Base-by-base conservation (phyloP, 2,329 filamentous ascomycete species). In the Fusarium newnesense region DNA sequence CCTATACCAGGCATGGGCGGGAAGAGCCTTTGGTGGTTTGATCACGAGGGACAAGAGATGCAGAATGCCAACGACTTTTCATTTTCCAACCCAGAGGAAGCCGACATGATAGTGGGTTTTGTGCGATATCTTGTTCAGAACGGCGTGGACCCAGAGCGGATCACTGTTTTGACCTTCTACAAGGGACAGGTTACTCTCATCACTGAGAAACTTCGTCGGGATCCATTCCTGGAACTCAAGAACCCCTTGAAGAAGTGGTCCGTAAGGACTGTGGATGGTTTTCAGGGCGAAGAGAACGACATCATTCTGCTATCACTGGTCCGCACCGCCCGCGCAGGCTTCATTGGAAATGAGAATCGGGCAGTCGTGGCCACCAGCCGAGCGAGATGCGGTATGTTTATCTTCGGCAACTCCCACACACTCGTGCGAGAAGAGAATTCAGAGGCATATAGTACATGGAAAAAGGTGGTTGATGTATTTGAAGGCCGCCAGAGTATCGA, bases 241-340 rank as follows among this genome's bases (percentile, higher is more conserved):
- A 77, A 79, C 11, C 80, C 78, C 5, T 43, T 57, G 60, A 70
- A 49, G 78, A 88, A 74, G 42, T 81, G 76, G 77, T 92, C 92
- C 5, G 91, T 97, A 3, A 89, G 90, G 39, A 97, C 95, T 0
- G 93, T 98, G 0, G 95, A 97, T 77, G 94, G 93, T 0, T 97
- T 96, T 77, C 95, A 97, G 80, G 95, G 95, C 18, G 94, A 97
- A 76, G 94, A 97, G 79, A 97, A 97, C 70, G 93, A 95, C 30
- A 85, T 97, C 13, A 86, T 98, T 15, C 79, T 97, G 4, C 84
- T 97, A 0, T 97, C 95, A 0, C 84, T 97, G 0, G 94, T 96
- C 7, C 89, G 95, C 47, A 95, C 92, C 72, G 92, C 92, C 40
- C 76, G 76, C 2, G 91, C 95, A 36, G 95, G 95, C 0, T 98